Evolutionary conservation across 176 grass and related monocot genomes (phyloP).

Genomic region (Cenchrus fungigraminus): DNA sequence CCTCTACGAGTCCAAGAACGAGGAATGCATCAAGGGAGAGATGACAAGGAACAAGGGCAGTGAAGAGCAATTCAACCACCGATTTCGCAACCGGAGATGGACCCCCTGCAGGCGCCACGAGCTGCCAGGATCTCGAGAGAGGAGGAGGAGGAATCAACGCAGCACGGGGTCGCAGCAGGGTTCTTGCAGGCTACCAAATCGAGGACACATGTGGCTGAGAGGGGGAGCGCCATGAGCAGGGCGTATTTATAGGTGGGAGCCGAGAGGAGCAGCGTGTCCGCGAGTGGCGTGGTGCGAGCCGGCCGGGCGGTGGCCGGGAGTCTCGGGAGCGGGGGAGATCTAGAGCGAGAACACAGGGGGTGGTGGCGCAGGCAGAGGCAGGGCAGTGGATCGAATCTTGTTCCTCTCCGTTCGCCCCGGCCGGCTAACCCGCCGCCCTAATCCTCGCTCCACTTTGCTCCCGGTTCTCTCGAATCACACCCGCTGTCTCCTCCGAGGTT

Average conservation of each 20-base stretch:
- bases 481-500: constrained; percentile 33
- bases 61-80: constrained; percentile 2
- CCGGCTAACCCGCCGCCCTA: constrained; percentile 50
- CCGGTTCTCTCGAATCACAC: constrained; percentile 31
- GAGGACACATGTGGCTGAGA: constrained; percentile 23
- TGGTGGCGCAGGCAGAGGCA: background rate
- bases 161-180: constrained; percentile 12
- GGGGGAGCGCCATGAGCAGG: constrained; percentile 13
- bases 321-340: constrained; percentile 46
- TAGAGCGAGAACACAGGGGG: constrained; percentile 22
- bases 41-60: background rate
- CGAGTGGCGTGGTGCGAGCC: constrained; percentile 31
- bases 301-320: constrained; percentile 29
- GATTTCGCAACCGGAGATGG: background rate
- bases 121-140: background rate
- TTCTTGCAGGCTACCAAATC: constrained; percentile 50
- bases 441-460: constrained; percentile 45
- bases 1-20: background rate
- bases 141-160: background rate
- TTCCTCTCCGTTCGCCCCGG: background rate
- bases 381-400: constrained; percentile 48
- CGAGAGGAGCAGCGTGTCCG: constrained; percentile 27
- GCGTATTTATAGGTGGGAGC: constrained; percentile 40
- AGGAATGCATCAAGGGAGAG: background rate
- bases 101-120: background rate